phyloP scores from a whole-genome alignment of 169 alveolate species.

The Cyclospora cayetanensis region DNA sequence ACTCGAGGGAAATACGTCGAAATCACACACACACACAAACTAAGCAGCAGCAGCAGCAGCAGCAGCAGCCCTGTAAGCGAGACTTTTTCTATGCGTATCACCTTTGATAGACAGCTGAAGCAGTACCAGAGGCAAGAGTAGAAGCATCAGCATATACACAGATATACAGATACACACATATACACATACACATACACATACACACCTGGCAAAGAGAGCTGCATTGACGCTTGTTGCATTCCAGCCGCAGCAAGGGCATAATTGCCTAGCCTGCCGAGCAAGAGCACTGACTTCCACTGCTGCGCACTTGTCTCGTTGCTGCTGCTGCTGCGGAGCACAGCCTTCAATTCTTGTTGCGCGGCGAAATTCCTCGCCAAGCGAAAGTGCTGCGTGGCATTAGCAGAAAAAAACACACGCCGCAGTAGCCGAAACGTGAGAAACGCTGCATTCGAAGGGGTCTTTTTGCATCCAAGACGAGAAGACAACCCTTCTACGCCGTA shows the following conservation, averaged over 20 bases:
- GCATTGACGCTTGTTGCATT: constrained; percentile 73
- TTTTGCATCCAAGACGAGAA: too few relatives aligned
- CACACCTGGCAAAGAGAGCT: constrained; percentile 19
- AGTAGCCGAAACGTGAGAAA: too few relatives aligned
- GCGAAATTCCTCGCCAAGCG: constrained; percentile 1
- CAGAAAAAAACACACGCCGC: background rate
- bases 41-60: background rate
- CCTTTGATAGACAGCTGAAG: background rate
- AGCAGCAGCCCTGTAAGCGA: background rate
- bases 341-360: constrained; percentile 25
- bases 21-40: background rate
- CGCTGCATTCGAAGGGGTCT: too few relatives aligned
- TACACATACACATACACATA: too few relatives aligned
- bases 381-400: background rate
- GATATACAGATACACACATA: background rate
- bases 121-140: background rate
- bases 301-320: constrained; percentile 45
- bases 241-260: constrained; percentile 75
- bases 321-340: background rate
- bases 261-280: constrained; percentile 78
- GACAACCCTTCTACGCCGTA: too few relatives aligned
- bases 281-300: constrained; percentile 71
- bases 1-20: background rate
- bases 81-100: background rate
- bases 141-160: too few relatives aligned